Conservation (phyloP, 768 basidiomycete species). For the Kwoniella dendrophila region DNA sequence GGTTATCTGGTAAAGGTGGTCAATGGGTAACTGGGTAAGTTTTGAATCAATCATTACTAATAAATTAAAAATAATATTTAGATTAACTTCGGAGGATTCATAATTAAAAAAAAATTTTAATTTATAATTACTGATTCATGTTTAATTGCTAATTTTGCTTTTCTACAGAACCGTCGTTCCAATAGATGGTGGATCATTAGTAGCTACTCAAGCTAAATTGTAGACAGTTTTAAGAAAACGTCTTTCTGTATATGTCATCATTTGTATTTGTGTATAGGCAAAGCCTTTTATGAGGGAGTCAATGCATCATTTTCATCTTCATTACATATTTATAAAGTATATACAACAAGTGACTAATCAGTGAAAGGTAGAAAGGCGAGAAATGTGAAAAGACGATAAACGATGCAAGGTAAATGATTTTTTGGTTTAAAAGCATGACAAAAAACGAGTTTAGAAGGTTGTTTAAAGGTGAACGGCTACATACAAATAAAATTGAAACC, state of each 20-base stretch:
- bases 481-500: too few relatives aligned
- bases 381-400: neutral
- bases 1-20: slow-evolving; percentile 65
- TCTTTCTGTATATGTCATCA: neutral
- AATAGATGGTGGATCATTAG: slow-evolving; percentile 66
- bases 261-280: neutral
- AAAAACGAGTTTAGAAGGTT: too few relatives aligned
- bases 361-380: neutral
- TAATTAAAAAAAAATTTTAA: too few relatives aligned
- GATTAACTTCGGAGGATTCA: too few relatives aligned
- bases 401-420: slow-evolving; percentile 7
- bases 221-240: slow-evolving; percentile 19
- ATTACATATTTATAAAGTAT: neutral
- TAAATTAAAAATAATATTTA: neutral
- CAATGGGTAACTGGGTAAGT: slow-evolving; percentile 64
- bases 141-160: neutral
- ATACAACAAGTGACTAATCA: slow-evolving; percentile 3
- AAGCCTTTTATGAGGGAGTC: neutral
- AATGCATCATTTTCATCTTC: neutral
- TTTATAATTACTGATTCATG: neutral
- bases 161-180: slow-evolving; percentile 63
- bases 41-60: neutral
- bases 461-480: too few relatives aligned
- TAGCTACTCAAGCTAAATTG: slow-evolving; percentile 50
- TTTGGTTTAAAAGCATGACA: too few relatives aligned